Conservation (phyloP, 257 asterid species). For the Lycium ferocissimum region DNA sequence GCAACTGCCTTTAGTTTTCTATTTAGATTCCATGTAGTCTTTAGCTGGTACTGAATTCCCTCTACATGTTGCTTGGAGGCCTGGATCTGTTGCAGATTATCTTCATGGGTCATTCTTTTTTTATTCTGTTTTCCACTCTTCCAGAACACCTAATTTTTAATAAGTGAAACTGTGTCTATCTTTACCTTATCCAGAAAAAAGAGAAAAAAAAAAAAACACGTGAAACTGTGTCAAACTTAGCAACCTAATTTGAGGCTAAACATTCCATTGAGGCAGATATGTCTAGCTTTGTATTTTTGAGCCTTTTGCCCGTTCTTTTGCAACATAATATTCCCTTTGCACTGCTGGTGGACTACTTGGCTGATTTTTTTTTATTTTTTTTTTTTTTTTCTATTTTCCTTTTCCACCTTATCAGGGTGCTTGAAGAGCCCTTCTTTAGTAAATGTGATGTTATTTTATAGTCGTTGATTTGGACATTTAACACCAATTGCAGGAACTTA, state of each 20-base stretch:
- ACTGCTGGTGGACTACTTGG: neutral
- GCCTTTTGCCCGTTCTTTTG: conserved; percentile 18
- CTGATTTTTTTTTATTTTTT: neutral
- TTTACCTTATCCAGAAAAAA: conserved; percentile 19
- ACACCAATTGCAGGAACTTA: conserved; percentile 69
- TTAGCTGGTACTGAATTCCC: conserved; percentile 4
- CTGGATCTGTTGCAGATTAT: neutral
- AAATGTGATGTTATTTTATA: neutral
- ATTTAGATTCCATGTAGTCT: conserved; percentile 14
- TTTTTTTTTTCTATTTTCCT: neutral
- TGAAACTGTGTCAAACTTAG: neutral
- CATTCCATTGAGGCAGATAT: conserved; percentile 21
- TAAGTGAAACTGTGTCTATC: conserved; percentile 1
- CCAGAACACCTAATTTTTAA: conserved; percentile 22
- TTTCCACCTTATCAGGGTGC: neutral
- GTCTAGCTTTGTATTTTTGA: conserved; percentile 20
- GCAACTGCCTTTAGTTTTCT: neutral
- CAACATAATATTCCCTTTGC: neutral
- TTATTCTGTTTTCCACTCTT: conserved; percentile 2
- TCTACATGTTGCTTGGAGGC: neutral
- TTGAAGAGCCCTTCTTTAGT: conserved; percentile 15
- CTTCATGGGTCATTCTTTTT: neutral
- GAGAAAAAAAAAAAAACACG: neutral
- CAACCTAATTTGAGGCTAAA: conserved; percentile 18
- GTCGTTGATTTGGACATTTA: conserved; percentile 25